Conservation (phyloP, 2,329 filamentous ascomycete genomes). For the Trichoderma gracile region DNA sequence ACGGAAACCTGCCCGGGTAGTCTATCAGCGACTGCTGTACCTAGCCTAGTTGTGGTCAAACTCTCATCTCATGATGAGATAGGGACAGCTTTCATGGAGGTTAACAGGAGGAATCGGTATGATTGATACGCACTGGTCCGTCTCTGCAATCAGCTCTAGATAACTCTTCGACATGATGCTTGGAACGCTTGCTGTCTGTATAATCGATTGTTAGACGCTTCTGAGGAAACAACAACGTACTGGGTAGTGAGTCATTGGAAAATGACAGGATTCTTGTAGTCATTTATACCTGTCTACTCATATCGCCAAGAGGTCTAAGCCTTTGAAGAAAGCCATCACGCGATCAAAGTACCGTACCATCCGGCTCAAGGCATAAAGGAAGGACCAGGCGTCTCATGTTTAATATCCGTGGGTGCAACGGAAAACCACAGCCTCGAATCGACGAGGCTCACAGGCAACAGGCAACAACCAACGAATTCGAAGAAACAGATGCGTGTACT, state of each 20-base stretch:
- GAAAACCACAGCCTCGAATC: background rate
- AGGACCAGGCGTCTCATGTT: background rate
- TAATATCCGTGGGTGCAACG: background rate
- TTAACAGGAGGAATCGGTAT: background rate
- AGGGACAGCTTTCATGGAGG: too few relatives aligned
- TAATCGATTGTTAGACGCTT: background rate
- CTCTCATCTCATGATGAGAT: too few relatives aligned
- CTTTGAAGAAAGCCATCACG: too few relatives aligned
- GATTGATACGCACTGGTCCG: slow-evolving; percentile 53
- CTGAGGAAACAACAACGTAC: too few relatives aligned
- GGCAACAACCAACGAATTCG: background rate
- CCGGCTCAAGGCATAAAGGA: background rate
- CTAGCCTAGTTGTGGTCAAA: background rate
- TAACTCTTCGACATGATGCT: slow-evolving; percentile 38
- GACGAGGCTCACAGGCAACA: background rate
- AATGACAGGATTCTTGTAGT: too few relatives aligned
- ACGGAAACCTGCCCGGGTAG: slow-evolving; percentile 67
- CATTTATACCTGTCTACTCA: too few relatives aligned
- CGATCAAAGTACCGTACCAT: background rate
- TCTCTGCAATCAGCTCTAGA: slow-evolving; percentile 55
- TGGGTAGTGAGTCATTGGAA: too few relatives aligned
- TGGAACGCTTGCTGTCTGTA: background rate
- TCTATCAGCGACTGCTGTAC: background rate
- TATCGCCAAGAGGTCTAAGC: too few relatives aligned
- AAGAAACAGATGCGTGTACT: too few relatives aligned